Conservation (phyloP, 1,284 basidiomycete species). For the Cutaneotrichosporon spelunceum region DNA sequence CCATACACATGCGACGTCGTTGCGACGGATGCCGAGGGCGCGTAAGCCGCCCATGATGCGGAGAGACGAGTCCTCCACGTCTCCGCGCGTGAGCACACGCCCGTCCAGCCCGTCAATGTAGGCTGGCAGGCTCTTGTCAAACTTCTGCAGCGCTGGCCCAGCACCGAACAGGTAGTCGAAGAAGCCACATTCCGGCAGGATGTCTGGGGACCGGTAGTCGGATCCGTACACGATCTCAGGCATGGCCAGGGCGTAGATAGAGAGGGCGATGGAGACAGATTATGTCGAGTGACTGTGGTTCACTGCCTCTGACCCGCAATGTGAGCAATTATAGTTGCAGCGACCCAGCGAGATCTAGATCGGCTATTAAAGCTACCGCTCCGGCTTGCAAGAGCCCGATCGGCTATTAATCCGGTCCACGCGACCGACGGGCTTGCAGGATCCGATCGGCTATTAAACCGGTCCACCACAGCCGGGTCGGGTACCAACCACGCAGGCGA, state of each 20-base stretch:
- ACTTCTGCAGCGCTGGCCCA: slow-evolving; percentile 34
- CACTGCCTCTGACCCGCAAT: too few relatives aligned
- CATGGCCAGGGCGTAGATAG: neutral
- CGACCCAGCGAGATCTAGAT: too few relatives aligned
- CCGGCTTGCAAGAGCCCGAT: too few relatives aligned
- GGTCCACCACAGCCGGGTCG: neutral
- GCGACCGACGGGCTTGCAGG: too few relatives aligned
- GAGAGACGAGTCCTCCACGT: slow-evolving; percentile 59
- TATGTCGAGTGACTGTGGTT: neutral
- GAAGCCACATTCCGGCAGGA: slow-evolving; percentile 10
- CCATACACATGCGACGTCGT: slow-evolving; percentile 44
- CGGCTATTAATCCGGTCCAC: too few relatives aligned
- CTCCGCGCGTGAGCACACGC: slow-evolving; percentile 59
- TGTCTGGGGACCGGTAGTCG: slow-evolving; percentile 1
- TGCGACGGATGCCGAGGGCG: slow-evolving; percentile 29
- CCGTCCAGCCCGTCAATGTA: slow-evolving; percentile 67
- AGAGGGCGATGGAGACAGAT: neutral
- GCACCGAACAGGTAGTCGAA: slow-evolving; percentile 18
- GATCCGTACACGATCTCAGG: slow-evolving; percentile 17
- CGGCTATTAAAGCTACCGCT: too few relatives aligned
- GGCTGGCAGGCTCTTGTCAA: slow-evolving; percentile 24
- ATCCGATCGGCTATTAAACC: neutral
- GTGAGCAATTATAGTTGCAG: too few relatives aligned
- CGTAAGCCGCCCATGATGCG: slow-evolving; percentile 60
- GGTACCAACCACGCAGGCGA: neutral